phyloP scores from a whole-genome alignment of 2,329 filamentous ascomycete genomes.

The Basipetospora chlamydospora region DNA sequence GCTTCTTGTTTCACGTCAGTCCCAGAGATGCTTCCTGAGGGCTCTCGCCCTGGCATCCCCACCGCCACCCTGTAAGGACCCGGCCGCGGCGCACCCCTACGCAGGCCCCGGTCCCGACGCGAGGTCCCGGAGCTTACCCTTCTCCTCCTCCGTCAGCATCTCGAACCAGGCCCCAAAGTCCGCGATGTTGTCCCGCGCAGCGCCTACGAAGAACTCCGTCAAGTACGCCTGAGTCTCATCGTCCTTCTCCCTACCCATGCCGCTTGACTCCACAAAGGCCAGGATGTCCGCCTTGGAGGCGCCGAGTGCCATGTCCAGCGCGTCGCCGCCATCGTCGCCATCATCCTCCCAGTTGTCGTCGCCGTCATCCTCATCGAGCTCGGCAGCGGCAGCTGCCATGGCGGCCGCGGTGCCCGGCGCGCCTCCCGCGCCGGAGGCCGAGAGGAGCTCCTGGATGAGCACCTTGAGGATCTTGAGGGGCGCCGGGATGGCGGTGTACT shows the following conservation, averaged over 20 bases:
- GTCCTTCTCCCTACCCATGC: constrained; percentile 53
- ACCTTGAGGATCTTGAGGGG: constrained; percentile 94
- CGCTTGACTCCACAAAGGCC: constrained; percentile 48
- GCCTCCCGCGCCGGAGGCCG: constrained; percentile 53
- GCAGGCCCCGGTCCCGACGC: constrained; percentile 18
- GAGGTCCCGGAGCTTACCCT: constrained; percentile 39
- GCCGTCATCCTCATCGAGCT: constrained; percentile 34
- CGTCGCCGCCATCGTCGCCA: constrained; percentile 84
- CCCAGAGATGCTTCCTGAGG: constrained; percentile 6
- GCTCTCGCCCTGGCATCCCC: constrained; percentile 4
- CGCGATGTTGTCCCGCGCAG: constrained; percentile 39
- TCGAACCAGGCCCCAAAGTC: constrained; percentile 43
- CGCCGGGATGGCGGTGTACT: constrained; percentile 75
- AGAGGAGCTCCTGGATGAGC: constrained; percentile 78
- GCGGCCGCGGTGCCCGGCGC: constrained; percentile 49
- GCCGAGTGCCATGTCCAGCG: constrained; percentile 62
- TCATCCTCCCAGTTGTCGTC: constrained; percentile 80
- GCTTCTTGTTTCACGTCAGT: neutral
- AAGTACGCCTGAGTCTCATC: constrained; percentile 84
- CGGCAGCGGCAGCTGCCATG: constrained; percentile 44
- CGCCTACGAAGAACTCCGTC: constrained; percentile 60
- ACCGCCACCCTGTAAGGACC: neutral
- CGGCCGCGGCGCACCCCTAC: constrained; percentile 3
- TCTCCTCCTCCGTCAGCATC: constrained; percentile 39
- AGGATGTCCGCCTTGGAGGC: constrained; percentile 66